Base-by-base conservation (phyloP, 2,329 filamentous ascomycete genomes). In the Cladosporium sp. region DNA sequence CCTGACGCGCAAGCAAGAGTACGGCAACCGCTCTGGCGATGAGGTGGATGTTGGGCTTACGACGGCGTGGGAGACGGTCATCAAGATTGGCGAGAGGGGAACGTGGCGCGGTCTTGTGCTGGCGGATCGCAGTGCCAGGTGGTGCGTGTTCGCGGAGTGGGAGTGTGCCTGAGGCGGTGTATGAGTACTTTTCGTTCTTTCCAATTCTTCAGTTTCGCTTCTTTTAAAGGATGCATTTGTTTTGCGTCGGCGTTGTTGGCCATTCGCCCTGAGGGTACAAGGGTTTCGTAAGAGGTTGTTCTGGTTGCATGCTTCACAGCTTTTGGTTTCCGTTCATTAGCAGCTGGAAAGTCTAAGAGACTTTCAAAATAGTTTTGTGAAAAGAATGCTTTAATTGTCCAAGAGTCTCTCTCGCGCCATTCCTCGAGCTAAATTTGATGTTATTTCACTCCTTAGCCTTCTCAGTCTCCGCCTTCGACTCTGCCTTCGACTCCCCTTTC, bases 141-240 rank as follows among this genome's bases (percentile, higher is more conserved):
- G 89, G 89, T 93, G 89, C 65, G 89, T 95, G n/a, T 93, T 93
- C 76, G 87, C 87, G 0, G 88, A 95, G 74, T 95, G 89, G 89
- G 75, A 81, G 56, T 87, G 85, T 63, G 70, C 75, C 56, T 80
- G 46, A 56, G 38, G 38, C 9, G n/a, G 4, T 41, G 38, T 41
- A 41, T 16, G 38, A 41, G 11, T 41, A 28, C 22, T 28, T 28
- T 28, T 28, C 22, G 22, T 28, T 28, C 18, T 46, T 44, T 37
- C 28, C 33, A 16, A 19, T 37, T 42, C 16, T 48, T 45, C 28
- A 34, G 19, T 34, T 9, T 34, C 50, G 50, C 16, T 10, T 45
- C 19, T 50, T 46, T 3, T 7, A 28, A 28, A 3, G 22, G 22
- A 28, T 28, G 22, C 7, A 7, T 28, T 28, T 28, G 22, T 28